A percentile compares a stretch with the other conserved stretches of the same genome.
These are phyloP conservation scores for Fraxinus ornus DNA, from an alignment of 305 asterid genomes.

Conservation along the genomic window DNA sequence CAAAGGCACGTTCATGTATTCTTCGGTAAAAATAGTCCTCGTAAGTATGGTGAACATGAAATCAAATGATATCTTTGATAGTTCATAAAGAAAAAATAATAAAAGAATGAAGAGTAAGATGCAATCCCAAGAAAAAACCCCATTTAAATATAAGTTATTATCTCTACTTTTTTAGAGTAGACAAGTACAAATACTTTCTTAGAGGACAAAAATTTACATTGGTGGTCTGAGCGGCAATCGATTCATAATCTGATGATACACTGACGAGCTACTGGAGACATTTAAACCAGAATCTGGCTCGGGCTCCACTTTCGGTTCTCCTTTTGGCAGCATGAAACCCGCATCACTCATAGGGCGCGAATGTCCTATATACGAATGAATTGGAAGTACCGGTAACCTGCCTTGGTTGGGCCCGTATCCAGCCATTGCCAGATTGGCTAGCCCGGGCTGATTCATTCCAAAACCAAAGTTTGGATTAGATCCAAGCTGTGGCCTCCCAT, in stretches of 20 bases:
- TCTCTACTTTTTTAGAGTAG: not conserved
- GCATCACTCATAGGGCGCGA: slow-evolving; percentile 35
- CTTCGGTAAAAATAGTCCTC: not conserved
- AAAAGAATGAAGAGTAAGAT: not conserved
- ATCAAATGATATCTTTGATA: not conserved
- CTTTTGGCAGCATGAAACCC: slow-evolving; percentile 55
- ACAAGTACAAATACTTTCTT: not conserved
- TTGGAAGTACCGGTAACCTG: slow-evolving; percentile 29
- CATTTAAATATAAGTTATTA: not conserved
- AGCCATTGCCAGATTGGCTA: slow-evolving; percentile 36
- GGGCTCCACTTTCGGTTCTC: slow-evolving; percentile 63
- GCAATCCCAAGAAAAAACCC: not conserved
- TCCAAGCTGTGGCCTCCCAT: slow-evolving; percentile 49
- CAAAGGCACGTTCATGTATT: not conserved
- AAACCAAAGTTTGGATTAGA: slow-evolving; percentile 47
- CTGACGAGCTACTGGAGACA: slow-evolving; percentile 32
- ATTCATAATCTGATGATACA: slow-evolving; percentile 64
- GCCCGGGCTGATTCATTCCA: slow-evolving; percentile 53
- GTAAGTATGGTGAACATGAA: not conserved
- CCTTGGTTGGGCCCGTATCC: slow-evolving; percentile 47
- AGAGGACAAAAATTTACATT: slow-evolving; percentile 46
- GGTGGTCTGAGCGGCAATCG: slow-evolving; percentile 70
- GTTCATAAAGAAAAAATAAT: not conserved
- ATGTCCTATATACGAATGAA: slow-evolving; percentile 45
- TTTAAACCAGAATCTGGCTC: slow-evolving; percentile 44